Evolutionary conservation across 441 rosid species (phyloP).

Genomic region (Brassica hybrid): DNA sequence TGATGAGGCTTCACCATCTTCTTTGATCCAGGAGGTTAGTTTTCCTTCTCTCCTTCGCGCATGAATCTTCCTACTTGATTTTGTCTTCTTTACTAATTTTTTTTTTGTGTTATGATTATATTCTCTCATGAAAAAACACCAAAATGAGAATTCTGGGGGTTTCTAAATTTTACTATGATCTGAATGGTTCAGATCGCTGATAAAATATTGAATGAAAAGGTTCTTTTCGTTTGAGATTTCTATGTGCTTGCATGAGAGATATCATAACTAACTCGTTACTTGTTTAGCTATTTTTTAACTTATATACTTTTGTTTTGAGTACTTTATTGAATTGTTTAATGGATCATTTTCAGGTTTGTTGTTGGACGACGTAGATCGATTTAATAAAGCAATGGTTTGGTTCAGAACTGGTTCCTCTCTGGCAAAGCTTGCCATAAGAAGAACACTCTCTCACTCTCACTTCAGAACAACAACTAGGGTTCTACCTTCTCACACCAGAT

Average conservation of each 20-base stretch:
- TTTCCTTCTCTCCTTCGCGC: background rate
- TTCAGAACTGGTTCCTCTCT: constrained; percentile 68
- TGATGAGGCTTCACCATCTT: constrained; percentile 9
- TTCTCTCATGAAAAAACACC: too few species aligned
- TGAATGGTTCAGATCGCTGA: constrained; percentile 19
- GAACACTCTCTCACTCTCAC: constrained; percentile 52
- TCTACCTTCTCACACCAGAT: constrained; percentile 50
- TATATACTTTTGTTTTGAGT: background rate
- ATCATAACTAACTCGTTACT: background rate
- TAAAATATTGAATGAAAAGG: background rate
- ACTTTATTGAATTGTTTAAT: constrained; percentile 22
- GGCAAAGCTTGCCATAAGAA: constrained; percentile 73
- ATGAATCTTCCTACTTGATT: too few species aligned
- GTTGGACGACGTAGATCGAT: background rate
- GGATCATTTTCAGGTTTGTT: constrained; percentile 26
- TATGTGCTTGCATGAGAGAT: constrained; percentile 25
- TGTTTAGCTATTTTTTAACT: background rate
- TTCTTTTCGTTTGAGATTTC: background rate
- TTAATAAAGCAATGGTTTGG: constrained; percentile 62
- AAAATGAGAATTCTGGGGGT: background rate
- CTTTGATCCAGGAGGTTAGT: constrained; percentile 43
- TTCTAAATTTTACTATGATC: constrained; percentile 1
- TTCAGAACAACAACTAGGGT: constrained; percentile 32
- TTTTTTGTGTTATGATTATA: too few species aligned
- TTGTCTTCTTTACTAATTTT: too few species aligned